A percentile compares a stretch with the other conserved stretches of the same genome.
Evolutionary conservation across 345 rosid species (phyloP).

Genomic region (Orychophragmus violaceus): DNA sequence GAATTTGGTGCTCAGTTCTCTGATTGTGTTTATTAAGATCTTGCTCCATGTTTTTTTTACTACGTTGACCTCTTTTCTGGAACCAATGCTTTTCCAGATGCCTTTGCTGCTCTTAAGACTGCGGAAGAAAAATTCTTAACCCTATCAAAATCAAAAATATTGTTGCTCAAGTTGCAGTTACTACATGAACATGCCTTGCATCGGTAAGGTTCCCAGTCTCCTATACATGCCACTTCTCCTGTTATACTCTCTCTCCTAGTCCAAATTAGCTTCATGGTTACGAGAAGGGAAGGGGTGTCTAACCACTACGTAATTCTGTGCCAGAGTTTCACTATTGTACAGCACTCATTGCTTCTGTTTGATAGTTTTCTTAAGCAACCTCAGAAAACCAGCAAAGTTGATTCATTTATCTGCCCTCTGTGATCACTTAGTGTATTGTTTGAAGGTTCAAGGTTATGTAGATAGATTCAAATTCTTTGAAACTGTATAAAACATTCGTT

Average conservation of each 20-base stretch:
- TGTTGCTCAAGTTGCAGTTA: slow-evolving; percentile 79
- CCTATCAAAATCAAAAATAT: slow-evolving; percentile 68
- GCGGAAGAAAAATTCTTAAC: slow-evolving; percentile 76
- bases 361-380: background rate
- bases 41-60: background rate
- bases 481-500: slow-evolving; percentile 2
- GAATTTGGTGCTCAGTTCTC: background rate
- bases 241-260: background rate
- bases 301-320: background rate
- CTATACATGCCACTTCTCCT: slow-evolving; percentile 8
- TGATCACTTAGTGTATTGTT: background rate
- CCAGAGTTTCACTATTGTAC: background rate
- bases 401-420: background rate
- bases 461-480: background rate
- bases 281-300: background rate
- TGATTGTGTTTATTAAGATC: background rate
- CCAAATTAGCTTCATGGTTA: background rate
- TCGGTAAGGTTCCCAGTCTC: slow-evolving; percentile 41
- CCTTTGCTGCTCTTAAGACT: slow-evolving; percentile 78
- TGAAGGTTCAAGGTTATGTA: slow-evolving; percentile 7
- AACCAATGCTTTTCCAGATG: slow-evolving; percentile 42
- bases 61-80: slow-evolving; percentile 13
- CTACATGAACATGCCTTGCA: slow-evolving; percentile 89
- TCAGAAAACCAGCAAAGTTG: slow-evolving; percentile 1
- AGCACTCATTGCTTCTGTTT: background rate